phyloP scores from a whole-genome alignment of 2,329 filamentous ascomycete genomes.

The Madurella fahalii region DNA sequence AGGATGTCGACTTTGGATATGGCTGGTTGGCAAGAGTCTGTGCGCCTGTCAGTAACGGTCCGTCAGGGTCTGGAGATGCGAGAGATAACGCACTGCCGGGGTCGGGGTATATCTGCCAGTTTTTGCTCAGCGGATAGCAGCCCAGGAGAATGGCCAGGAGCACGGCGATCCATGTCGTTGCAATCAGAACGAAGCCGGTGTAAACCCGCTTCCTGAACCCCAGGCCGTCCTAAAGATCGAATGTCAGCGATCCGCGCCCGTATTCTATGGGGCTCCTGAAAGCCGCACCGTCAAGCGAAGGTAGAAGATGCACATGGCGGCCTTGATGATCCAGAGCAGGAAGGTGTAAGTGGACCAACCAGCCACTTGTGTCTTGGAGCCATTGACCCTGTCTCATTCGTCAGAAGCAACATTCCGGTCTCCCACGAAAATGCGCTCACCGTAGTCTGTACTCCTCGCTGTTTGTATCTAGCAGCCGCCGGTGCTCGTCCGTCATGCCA shows the following conservation, averaged over 20 bases:
- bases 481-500: slow-evolving; percentile 31
- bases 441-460: slow-evolving; percentile 30
- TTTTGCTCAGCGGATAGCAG: slow-evolving; percentile 34
- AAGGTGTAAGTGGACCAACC: slow-evolving; percentile 28
- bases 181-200: slow-evolving; percentile 34
- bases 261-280: not conserved
- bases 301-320: slow-evolving; percentile 31
- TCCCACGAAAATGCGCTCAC: slow-evolving; percentile 12
- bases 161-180: slow-evolving; percentile 32
- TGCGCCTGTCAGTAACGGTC: slow-evolving; percentile 42
- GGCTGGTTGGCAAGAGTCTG: slow-evolving; percentile 40
- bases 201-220: slow-evolving; percentile 30
- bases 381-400: slow-evolving; percentile 27
- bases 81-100: slow-evolving; percentile 40
- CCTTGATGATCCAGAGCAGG: slow-evolving; percentile 28
- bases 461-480: slow-evolving; percentile 25
- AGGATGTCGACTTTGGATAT: slow-evolving; percentile 36
- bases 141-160: slow-evolving; percentile 33
- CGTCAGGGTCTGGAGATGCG: slow-evolving; percentile 37
- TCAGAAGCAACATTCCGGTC: not conserved
- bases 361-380: slow-evolving; percentile 35
- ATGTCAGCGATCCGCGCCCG: not conserved
- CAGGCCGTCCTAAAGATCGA: slow-evolving; percentile 25
- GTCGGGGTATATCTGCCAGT: slow-evolving; percentile 42
- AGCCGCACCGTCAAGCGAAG: slow-evolving; percentile 28